Base-by-base conservation (phyloP, 139 green algal species). In the Coccomyxa sp. region DNA sequence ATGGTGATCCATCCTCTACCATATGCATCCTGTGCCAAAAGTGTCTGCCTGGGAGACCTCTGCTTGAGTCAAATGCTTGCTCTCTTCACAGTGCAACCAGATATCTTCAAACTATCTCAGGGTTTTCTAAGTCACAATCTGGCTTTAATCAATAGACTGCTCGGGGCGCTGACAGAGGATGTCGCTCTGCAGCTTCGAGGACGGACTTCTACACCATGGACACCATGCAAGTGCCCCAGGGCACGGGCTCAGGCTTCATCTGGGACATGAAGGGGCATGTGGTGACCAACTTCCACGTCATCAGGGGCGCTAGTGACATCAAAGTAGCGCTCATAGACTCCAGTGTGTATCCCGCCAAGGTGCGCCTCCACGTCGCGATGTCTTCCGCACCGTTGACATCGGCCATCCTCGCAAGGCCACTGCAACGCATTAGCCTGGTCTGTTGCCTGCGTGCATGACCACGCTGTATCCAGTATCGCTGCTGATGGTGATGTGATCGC, bases 201-300 rank as follows among this genome's bases (percentile, higher is more conserved):
- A 34, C 27, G 7, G 35, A 36, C 7, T 71, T 71, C n/a, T 34
- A 34, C 24, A 71, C 29, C 5, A 71, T 71, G 64, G 64, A 71
- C n/a, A 36, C n/a, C 24, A 34, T 38, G 64, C 73, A 88, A 58
- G 74, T 92, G 6, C 89, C 89, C 0, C 82, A 87, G 41, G 90
- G 90, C 36, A 79, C 81, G 77, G 91, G 92, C 50, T 88, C 77
- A 41, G 92, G 92, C 7, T 95, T 95, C 77, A 73, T 94, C 0
- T 97, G 90, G 90, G 91, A 95, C 68, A 71, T 78, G 6, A 70
- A 80, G 39, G 71, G 79, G 27, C 91, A 95, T 71, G 88, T 97
- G 70, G 88, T 97, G 0, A 96, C 92, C 2, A 91, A 90, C 55
- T 92, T 84, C 75, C 91, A 95, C 73, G 87, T 94, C 35, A 86